phyloP scores from a whole-genome alignment of 1,284 basidiomycete species.

The Puccinia sorghi region DNA sequence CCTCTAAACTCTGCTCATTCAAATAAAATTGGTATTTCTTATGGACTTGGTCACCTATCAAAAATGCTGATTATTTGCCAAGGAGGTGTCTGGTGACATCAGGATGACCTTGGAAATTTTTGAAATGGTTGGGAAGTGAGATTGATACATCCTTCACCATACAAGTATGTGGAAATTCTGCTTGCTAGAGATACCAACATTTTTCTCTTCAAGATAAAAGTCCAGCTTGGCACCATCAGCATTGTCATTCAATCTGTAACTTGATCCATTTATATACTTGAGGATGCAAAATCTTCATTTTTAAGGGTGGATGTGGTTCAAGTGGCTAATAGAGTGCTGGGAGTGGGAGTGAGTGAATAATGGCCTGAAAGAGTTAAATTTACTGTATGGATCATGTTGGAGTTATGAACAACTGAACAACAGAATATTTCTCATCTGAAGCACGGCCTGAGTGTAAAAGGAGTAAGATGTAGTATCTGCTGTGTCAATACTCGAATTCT shows the following conservation, averaged over 20 bases:
- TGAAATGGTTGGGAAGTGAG: neutral
- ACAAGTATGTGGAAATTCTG: neutral
- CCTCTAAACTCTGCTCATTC: neutral
- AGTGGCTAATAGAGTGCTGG: neutral
- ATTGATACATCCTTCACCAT: conserved; percentile 8
- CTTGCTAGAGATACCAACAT: neutral
- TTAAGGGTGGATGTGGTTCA: neutral
- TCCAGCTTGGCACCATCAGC: neutral
- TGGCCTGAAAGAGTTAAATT: neutral
- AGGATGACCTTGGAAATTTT: neutral
- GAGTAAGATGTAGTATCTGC: too few species aligned
- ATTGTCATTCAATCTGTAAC: neutral
- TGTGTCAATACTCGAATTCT: too few species aligned
- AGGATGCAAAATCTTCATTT: neutral
- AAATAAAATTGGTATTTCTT: neutral
- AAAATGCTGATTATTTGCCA: neutral
- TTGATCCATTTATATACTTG: neutral
- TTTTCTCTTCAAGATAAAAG: neutral
- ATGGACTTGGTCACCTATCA: neutral
- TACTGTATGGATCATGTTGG: neutral
- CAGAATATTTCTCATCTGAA: too few species aligned
- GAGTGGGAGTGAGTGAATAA: neutral
- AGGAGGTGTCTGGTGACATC: neutral
- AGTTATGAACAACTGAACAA: too few species aligned
- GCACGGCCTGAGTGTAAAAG: too few species aligned